These are phyloP conservation scores for Paraphoma sp. DNA, from an alignment of 2,329 filamentous ascomycete species.

Conservation along the genomic window DNA sequence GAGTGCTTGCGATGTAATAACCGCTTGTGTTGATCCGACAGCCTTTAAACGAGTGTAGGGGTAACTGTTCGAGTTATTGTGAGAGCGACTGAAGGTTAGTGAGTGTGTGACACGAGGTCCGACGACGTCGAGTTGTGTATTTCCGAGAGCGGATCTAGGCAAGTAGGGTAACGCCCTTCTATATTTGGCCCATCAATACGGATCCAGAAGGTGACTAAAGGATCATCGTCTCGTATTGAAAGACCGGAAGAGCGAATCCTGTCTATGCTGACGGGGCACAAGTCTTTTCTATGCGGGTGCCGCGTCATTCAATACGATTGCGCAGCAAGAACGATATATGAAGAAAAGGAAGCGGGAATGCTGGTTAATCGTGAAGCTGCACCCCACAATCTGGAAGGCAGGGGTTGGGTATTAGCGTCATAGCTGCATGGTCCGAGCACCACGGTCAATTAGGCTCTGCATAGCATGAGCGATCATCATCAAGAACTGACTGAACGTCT, in stretches of 20 bases:
- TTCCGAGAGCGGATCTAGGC: not conserved
- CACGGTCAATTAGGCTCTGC: not conserved
- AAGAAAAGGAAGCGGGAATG: not conserved
- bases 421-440: not conserved
- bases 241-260: not conserved
- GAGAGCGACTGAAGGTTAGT: not conserved
- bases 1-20: too few species aligned
- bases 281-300: not conserved
- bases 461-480: not conserved
- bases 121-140: not conserved
- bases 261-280: not conserved
- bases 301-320: not conserved
- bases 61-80: not conserved
- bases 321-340: too few species aligned
- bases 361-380: not conserved
- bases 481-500: too few species aligned
- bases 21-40: too few species aligned
- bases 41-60: not conserved
- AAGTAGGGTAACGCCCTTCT: not conserved
- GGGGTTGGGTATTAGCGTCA: not conserved
- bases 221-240: not conserved
- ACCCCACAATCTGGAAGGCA: not conserved
- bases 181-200: constrained; percentile 1
- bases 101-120: not conserved
- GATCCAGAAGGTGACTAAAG: not conserved